Base-by-base conservation (phyloP, 495 filamentous ascomycete species). In the Podospora appendiculata region DNA sequence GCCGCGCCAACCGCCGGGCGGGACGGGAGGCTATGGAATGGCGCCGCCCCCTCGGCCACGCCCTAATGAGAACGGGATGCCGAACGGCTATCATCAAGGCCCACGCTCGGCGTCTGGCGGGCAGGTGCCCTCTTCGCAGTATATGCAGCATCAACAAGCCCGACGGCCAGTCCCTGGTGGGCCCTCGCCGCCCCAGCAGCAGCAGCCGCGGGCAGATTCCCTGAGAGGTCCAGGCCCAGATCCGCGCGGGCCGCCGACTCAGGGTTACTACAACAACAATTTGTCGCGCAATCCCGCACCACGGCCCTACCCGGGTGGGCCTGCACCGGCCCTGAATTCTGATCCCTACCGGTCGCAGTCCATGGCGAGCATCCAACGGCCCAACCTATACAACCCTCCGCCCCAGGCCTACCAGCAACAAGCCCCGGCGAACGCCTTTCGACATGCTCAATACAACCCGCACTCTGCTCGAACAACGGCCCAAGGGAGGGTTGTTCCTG, bases 331-430 rank as follows among this genome's bases (percentile, higher is more conserved):
- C 32, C 60, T 92, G 61, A 94, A 91, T 63, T 80, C 87, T 8
- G 92, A 96, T 68, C 73, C 84, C 12, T 92, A 87, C 69, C 80
- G 91, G 41, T 95, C 94, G 33, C 86, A 91, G 53, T 96, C 93
- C n/a, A 83, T 99, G 73, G 91, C 89, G 41, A 81, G 77, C 51
- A 76, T 79, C 56, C 86, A 82, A 4, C 79, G 13, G 36, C n/a
- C 79, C 17, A 71, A 25, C 25, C 5, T 79, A 56, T 87, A 87
- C 61, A 80, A 81, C 34, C 73, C 74, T 32, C 79, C 82, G n/a
- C 78, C 83, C 10, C 83, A 70, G 57, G 79, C 75, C 41, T 90
- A 85, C 66, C 81, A 81, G 47, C 79, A 85, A 7, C 46, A 85
- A 51, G 72, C 81, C 8, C 81, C 87, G 33, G 84, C 83, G 16